Base-by-base conservation (phyloP, 805 yeast species). In the Wickerhamomyces mucosus region DNA sequence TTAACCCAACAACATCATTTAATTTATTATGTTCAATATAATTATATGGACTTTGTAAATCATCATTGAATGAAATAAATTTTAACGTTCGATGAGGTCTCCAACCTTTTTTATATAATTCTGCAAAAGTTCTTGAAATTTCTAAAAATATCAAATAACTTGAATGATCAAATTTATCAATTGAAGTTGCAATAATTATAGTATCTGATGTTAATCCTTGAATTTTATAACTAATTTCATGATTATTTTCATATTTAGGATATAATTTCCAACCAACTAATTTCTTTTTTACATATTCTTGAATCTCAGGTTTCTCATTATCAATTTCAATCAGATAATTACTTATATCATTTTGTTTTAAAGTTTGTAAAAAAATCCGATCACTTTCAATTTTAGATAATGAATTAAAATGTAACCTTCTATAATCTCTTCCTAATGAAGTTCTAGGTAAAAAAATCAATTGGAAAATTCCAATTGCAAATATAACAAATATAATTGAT, bases 381-480 rank as follows among this genome's bases (percentile, higher is more conserved):
- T 80, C 75, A 19, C 80, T 65, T 40, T 86, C 96, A 8, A 74
- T 67, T 34, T 65, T 67, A 3, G 94, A 77, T 29, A 83, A 50
- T 32, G 61, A 67, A 21, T 75, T 66, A 20, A 78, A 75, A 54
- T 84, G 83, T 41, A 83, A 53, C 30, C 95, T 59, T 44, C 89
- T 67, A 45, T 81, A 72, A 53, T 88, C 96, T 41, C 95, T 61
- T 30, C 80, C 73, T 14, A 84, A 59, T 3, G 95, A 82, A 1
- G 96, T 83, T 35, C 95, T 56, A 2, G 95, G 96, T 12, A 85
- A 61, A 50, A 86, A 86, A 1, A 78, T 72, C 30, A 83, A 59
- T 25, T 81, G 72, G 48, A 81, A 74, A 28, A 32, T 46, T 18
- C 23, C 51, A 12, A 42, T 54, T 31, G 32, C 53, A 13, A 45